Conservation (phyloP, 495 filamentous ascomycete species). For the Aspergillus panamensis region DNA sequence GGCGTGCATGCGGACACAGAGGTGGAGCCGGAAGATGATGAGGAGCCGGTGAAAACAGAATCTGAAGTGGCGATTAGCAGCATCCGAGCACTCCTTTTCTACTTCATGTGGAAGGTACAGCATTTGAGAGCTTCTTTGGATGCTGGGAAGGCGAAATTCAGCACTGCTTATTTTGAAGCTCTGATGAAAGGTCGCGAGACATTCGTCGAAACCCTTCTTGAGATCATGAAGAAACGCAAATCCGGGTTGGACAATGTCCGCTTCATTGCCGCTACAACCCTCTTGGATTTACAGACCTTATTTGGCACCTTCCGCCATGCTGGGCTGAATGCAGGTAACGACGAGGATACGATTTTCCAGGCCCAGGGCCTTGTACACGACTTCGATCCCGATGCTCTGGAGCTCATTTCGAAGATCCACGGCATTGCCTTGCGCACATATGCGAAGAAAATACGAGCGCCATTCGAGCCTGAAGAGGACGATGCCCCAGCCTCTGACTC, state of each 20-base stretch:
- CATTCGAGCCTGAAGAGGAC: conserved; percentile 66
- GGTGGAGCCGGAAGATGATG: conserved; percentile 54
- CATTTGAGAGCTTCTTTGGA: conserved; percentile 37
- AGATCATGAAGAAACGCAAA: conserved; percentile 54
- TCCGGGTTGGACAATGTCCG: conserved; percentile 68
- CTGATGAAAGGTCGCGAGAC: conserved; percentile 43
- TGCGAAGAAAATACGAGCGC: conserved; percentile 63
- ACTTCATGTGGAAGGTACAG: conserved; percentile 92
- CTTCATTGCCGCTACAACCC: conserved; percentile 64
- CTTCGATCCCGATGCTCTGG: conserved; percentile 53
- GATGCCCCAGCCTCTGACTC: conserved; percentile 54
- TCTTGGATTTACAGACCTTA: conserved; percentile 77
- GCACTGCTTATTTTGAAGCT: conserved; percentile 45
- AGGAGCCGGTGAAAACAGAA: conserved; percentile 64
- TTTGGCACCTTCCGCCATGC: conserved; percentile 65
- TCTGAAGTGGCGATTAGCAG: conserved; percentile 70
- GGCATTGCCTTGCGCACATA: conserved; percentile 67
- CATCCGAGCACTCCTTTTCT: conserved; percentile 71
- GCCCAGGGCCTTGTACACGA: conserved; percentile 62
- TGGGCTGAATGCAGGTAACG: conserved; percentile 39
- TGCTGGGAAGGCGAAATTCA: conserved; percentile 47
- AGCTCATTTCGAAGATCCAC: conserved; percentile 69
- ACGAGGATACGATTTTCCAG: conserved; percentile 47
- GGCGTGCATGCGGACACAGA: conserved; percentile 42
- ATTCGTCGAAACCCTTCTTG: conserved; percentile 58